Base-by-base conservation (phyloP, 2,329 filamentous ascomycete species). In the Fonsecaea monophora region DNA sequence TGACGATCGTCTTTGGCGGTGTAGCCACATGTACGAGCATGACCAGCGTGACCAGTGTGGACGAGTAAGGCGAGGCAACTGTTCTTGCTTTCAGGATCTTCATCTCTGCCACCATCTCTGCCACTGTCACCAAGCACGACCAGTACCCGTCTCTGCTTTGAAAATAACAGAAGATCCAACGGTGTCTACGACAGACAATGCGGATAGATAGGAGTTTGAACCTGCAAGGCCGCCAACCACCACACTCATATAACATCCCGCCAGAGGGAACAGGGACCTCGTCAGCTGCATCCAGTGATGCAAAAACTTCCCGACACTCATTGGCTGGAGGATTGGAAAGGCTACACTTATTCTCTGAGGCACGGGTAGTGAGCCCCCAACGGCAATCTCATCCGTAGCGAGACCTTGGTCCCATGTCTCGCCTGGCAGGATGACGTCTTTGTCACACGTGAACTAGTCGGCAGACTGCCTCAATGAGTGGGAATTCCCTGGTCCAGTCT, bases 381-480 rank as follows among this genome's bases (percentile, higher is more conserved):
- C 18, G 45, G 45, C 21, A 50, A 12, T 30, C 45, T 25, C 45
- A 50, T 50, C 45, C 45, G 18, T 7, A 13, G 10, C 15, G 45
- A 50, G 18, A 5, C 45, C 10, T 50, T 50, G 10, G 8, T 25
- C 8, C 2, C 2, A n/a, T 32, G 34, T 21, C n/a, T 25, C 40
- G 15, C 21, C 25, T 18, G 12, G n/a, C 25, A 38, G 7, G 34
- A 18, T 60, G 57, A 60, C 57, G 57, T 50, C 40, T 45, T 48
- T 60, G 57, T 60, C 57, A 50, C 40, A 60, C 40, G 13, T 35
- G 18, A 32, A 32, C 30, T 25, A 25, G 45, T 50, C 45, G 21
- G 21, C 45, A 50, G 45, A 21, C 45, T 30, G 18, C 45, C 15
- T 21, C 45, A 15, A 38, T 13, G 9, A 37, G n/a, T n/a, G 3